Conservation (phyloP, 1,284 basidiomycete genomes). For the Puccinia polysora region DNA sequence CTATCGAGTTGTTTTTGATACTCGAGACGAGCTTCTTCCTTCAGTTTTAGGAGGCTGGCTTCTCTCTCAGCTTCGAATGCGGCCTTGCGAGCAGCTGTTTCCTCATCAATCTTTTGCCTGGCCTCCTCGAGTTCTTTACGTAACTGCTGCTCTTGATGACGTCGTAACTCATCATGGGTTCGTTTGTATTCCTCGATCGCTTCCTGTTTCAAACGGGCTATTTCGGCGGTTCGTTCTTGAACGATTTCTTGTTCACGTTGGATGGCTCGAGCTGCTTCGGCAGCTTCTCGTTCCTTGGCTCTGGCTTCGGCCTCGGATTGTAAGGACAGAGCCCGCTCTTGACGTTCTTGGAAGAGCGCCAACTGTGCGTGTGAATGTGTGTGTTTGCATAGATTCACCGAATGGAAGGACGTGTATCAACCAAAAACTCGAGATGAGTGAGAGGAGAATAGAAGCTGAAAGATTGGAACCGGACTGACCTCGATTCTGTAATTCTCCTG, state of each 20-base stretch:
- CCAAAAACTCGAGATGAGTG: neutral
- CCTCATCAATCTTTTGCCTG: slow-evolving; percentile 34
- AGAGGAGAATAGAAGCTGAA: neutral
- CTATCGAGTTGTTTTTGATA: slow-evolving; percentile 34
- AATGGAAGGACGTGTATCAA: neutral
- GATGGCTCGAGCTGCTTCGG: slow-evolving; percentile 29
- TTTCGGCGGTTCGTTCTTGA: slow-evolving; percentile 11
- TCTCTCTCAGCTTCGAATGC: slow-evolving; percentile 30
- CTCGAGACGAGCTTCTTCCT: slow-evolving; percentile 32
- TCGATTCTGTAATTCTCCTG: slow-evolving; percentile 18
- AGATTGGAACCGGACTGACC: neutral
- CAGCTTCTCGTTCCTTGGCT: slow-evolving; percentile 31
- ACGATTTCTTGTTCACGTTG: slow-evolving; percentile 25
- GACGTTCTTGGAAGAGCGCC: slow-evolving; percentile 30
- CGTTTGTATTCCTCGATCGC: slow-evolving; percentile 30
- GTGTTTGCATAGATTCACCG: neutral
- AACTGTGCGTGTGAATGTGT: slow-evolving; percentile 3
- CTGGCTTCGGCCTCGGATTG: slow-evolving; percentile 34
- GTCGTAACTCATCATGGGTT: slow-evolving; percentile 23
- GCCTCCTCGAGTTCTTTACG: slow-evolving; percentile 39
- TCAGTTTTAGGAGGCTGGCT: slow-evolving; percentile 19
- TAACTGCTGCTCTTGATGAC: slow-evolving; percentile 29
- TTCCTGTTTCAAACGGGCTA: slow-evolving; percentile 28
- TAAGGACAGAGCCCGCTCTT: slow-evolving; percentile 22
- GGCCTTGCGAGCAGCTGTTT: slow-evolving; percentile 25